These are phyloP conservation scores for Castanospermum australe DNA, from an alignment of 306 rosid species.

Conservation along the genomic window DNA sequence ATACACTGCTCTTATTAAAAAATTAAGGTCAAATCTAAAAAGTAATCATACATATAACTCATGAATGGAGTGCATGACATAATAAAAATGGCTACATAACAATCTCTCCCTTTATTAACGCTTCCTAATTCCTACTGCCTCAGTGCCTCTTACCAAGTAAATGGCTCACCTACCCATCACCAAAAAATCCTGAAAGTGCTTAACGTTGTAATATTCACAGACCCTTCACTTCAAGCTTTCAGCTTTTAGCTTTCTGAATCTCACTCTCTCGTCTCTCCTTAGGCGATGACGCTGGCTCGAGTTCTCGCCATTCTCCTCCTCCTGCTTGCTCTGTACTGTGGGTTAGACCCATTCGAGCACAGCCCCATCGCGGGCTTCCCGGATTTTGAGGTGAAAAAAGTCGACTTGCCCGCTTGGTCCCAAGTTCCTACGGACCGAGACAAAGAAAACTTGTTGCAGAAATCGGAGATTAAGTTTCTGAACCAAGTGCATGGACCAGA, in stretches of 20 bases:
- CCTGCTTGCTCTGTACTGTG: constrained; percentile 61
- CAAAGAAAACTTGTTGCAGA: constrained; percentile 62
- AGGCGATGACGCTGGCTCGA: constrained; percentile 30
- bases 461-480: constrained; percentile 66
- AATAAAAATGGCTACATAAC: too few relatives aligned
- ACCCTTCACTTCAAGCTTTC: constrained; percentile 12
- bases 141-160: too few relatives aligned
- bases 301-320: constrained; percentile 37
- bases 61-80: too few relatives aligned
- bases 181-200: neutral
- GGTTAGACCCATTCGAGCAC: constrained; percentile 64
- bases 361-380: constrained; percentile 59
- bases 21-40: too few relatives aligned
- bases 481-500: constrained; percentile 90
- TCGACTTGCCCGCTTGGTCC: constrained; percentile 58
- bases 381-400: constrained; percentile 41
- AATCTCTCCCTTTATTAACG: too few relatives aligned
- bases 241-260: neutral
- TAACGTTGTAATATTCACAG: neutral
- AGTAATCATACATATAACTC: too few relatives aligned
- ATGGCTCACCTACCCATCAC: too few relatives aligned
- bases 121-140: too few relatives aligned
- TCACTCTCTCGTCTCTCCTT: neutral
- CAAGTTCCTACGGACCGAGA: constrained; percentile 56
- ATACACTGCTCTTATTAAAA: too few relatives aligned